phyloP scores from a whole-genome alignment of 495 filamentous ascomycete genomes.

The Hypoxylon trugodes region DNA sequence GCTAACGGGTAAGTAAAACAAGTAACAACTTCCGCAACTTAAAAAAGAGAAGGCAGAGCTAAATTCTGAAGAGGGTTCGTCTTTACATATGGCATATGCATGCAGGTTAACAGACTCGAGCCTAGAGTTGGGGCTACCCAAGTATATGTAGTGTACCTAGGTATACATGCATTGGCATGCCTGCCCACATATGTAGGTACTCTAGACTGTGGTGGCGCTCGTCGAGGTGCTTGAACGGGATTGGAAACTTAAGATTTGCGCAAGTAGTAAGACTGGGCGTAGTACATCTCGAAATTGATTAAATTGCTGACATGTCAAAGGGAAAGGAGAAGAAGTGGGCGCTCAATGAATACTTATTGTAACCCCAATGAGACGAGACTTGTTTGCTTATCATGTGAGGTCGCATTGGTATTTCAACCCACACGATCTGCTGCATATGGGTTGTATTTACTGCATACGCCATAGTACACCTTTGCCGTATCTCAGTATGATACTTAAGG shows the following conservation, averaged over 20 bases:
- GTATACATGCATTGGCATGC: no score
- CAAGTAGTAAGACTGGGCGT: constrained; percentile 11
- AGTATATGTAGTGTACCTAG: neutral
- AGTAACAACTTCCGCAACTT: no score
- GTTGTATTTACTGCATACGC: neutral
- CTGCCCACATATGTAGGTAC: no score
- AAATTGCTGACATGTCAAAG: constrained; percentile 8
- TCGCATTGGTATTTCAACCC: constrained; percentile 26
- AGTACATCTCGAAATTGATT: constrained; percentile 7
- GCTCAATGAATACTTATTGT: neutral
- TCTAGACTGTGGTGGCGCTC: constrained; percentile 10
- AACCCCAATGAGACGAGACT: constrained; percentile 24
- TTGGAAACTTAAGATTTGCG: constrained; percentile 3
- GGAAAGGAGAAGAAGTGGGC: constrained; percentile 6
- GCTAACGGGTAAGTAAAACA: no score
- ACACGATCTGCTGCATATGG: constrained; percentile 2
- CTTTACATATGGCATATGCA: no score
- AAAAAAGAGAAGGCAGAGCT: no score
- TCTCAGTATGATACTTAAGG: no score
- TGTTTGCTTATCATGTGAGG: constrained; percentile 29
- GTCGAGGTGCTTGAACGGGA: constrained; percentile 5
- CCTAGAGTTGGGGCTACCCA: constrained; percentile 4
- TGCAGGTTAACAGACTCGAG: constrained; percentile 7
- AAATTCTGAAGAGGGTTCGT: no score
- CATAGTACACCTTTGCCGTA: no score